Conservation (phyloP, 2,329 filamentous ascomycete genomes). For the Aspergillus ochraceoroseus region DNA sequence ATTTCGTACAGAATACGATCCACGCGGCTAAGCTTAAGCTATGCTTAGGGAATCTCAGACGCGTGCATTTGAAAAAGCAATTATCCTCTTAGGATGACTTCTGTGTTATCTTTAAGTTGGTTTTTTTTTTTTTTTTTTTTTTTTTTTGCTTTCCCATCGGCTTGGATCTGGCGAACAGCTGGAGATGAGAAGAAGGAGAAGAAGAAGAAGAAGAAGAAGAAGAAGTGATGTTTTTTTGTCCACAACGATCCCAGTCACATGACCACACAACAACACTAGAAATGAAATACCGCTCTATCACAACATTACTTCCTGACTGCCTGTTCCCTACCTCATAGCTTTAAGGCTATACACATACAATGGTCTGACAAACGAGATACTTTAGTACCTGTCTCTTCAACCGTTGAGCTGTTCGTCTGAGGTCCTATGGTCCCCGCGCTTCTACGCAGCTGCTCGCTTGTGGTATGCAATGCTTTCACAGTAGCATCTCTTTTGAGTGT, state of each 20-base stretch:
- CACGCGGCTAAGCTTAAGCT: constrained; percentile 28
- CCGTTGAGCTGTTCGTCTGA: too few relatives aligned
- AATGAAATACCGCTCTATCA: not conserved
- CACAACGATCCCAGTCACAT: constrained; percentile 2
- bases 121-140: constrained; percentile 2
- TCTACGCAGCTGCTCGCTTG: too few relatives aligned
- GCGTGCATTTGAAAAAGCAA: constrained; percentile 24
- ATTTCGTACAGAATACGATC: constrained; percentile 16
- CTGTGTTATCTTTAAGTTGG: constrained; percentile 10
- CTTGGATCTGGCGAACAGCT: constrained; percentile 18
- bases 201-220: too few relatives aligned
- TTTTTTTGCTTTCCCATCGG: constrained; percentile 13
- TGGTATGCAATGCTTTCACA: too few relatives aligned
- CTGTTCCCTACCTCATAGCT: too few relatives aligned
- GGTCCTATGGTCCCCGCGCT: too few relatives aligned
- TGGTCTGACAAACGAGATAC: too few relatives aligned
- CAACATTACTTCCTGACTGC: not conserved
- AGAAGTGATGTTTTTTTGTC: not conserved
- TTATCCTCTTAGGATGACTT: constrained; percentile 8
- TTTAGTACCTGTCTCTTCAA: too few relatives aligned
- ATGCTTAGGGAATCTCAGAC: constrained; percentile 22
- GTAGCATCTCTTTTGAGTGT: too few relatives aligned
- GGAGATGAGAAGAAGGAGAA: too few relatives aligned
- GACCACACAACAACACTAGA: not conserved
- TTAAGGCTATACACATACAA: too few relatives aligned